Percentiles rank a stretch among this genome's conserved stretches.
Evolutionary conservation across 139 green algal species (phyloP).

Genomic region (Asterochloris erici): DNA sequence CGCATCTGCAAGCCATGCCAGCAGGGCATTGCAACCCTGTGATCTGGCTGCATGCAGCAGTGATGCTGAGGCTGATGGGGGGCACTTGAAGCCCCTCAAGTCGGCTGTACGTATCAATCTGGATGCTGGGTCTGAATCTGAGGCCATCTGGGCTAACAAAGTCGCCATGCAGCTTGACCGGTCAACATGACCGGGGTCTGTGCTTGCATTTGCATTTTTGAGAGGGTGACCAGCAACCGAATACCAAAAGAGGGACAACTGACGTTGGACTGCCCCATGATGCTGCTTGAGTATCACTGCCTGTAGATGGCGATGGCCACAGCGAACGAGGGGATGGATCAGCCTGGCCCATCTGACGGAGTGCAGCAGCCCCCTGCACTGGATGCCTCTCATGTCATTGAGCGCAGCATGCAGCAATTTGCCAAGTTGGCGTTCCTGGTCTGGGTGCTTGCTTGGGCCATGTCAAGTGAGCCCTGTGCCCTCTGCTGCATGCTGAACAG

Average conservation of each 20-base stretch:
- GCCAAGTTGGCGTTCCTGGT: conserved; percentile 9
- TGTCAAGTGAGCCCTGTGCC: conserved; percentile 29
- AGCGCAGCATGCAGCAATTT: conserved; percentile 8
- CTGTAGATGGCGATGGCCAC: not conserved
- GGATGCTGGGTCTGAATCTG: no score
- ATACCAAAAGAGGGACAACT: no score
- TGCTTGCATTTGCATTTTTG: not conserved
- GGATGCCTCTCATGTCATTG: not conserved
- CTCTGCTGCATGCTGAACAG: not conserved
- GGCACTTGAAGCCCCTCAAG: no score
- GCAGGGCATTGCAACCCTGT: no score
- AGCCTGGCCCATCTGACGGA: not conserved
- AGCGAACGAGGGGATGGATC: not conserved
- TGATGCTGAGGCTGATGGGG: no score
- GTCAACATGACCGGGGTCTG: not conserved
- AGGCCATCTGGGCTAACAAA: not conserved
- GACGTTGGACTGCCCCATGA: not conserved
- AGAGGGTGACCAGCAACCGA: not conserved
- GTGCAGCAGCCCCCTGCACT: not conserved
- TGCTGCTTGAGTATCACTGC: not conserved
- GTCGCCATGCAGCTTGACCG: not conserved
- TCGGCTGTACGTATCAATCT: no score
- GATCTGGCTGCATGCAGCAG: no score
- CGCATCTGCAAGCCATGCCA: no score
- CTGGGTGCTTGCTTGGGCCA: conserved; percentile 22